phyloP scores from a whole-genome alignment of 345 rosid genomes.

The Aegle marmelos region DNA sequence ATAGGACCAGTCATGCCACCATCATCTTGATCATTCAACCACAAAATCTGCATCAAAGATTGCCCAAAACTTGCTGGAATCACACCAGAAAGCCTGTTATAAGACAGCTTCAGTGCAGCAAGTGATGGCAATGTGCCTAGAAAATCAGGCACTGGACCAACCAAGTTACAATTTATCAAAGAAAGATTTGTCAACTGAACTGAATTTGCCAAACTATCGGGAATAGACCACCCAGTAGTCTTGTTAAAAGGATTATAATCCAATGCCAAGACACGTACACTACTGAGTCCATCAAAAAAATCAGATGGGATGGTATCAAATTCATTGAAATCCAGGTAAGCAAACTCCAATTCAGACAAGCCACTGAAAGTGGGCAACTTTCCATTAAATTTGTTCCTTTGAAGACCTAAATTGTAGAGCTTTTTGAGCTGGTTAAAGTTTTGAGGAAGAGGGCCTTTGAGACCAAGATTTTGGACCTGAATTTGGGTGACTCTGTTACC shows the following conservation, averaged over 20 bases:
- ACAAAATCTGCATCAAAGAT: slow-evolving; percentile 38
- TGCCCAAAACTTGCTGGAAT: slow-evolving; percentile 38
- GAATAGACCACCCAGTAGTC: slow-evolving; percentile 46
- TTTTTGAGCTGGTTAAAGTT: slow-evolving; percentile 38
- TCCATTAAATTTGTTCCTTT: slow-evolving; percentile 41
- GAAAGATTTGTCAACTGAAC: slow-evolving; percentile 37
- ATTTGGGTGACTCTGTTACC: slow-evolving; percentile 42
- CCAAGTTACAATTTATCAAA: slow-evolving; percentile 36
- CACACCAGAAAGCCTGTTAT: slow-evolving; percentile 40
- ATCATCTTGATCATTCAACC: slow-evolving; percentile 46
- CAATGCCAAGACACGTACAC: slow-evolving; percentile 41
- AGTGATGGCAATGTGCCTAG: slow-evolving; percentile 38
- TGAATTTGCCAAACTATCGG: slow-evolving; percentile 33
- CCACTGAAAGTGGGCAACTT: slow-evolving; percentile 44
- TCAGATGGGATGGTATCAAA: slow-evolving; percentile 44
- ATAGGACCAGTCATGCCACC: slow-evolving; percentile 38
- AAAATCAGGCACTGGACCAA: slow-evolving; percentile 40
- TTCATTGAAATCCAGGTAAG: slow-evolving; percentile 40
- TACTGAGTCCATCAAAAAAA: slow-evolving; percentile 42
- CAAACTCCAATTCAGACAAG: slow-evolving; percentile 36
- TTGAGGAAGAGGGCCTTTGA: slow-evolving; percentile 39
- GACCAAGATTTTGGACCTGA: slow-evolving; percentile 46
- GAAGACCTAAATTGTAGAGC: slow-evolving; percentile 51
- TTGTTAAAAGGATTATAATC: slow-evolving; percentile 42
- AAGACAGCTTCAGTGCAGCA: slow-evolving; percentile 31